Evolutionary conservation across 2,329 filamentous ascomycete genomes (phyloP).

Genomic region (Trichoderma breve): DNA sequence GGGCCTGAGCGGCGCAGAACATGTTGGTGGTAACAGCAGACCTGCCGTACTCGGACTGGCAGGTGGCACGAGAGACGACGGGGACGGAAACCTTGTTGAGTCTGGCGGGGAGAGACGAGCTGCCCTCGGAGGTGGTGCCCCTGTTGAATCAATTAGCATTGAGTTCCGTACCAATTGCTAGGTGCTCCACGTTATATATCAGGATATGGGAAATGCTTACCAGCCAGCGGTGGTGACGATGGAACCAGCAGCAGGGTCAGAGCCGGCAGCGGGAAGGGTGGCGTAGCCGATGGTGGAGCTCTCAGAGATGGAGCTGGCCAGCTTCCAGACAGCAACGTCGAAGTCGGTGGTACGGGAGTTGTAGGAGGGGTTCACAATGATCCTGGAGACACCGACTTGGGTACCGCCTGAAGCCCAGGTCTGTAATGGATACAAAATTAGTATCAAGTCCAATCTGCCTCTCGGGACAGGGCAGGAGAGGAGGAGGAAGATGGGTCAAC

Average conservation of each 20-base stretch:
- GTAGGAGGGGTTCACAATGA: slow-evolving; percentile 29
- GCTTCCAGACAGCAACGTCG: slow-evolving; percentile 33
- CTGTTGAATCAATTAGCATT: slow-evolving; percentile 20
- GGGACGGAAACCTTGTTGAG: slow-evolving; percentile 35
- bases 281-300: slow-evolving; percentile 29
- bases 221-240: slow-evolving; percentile 30
- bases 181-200: background rate
- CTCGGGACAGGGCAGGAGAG: too few species aligned
- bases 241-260: slow-evolving; percentile 28
- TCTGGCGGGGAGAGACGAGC: slow-evolving; percentile 19
- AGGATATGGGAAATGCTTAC: slow-evolving; percentile 22
- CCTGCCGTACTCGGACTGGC: slow-evolving; percentile 27
- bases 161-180: background rate
- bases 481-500: background rate
- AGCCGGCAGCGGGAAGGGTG: slow-evolving; percentile 26
- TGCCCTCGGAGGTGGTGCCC: slow-evolving; percentile 26
- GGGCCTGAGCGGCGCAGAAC: slow-evolving; percentile 33
- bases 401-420: slow-evolving; percentile 30
- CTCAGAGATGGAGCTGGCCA: slow-evolving; percentile 26
- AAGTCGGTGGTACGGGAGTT: slow-evolving; percentile 22
- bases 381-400: slow-evolving; percentile 26
- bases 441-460: background rate
- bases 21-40: slow-evolving; percentile 30
- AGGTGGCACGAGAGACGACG: slow-evolving; percentile 30
- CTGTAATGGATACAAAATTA: slow-evolving; percentile 4